A percentile compares a stretch with the other conserved stretches of the same genome.
These are phyloP conservation scores for Penicillium psychrofluorescens DNA, from an alignment of 495 filamentous ascomycete genomes.

Conservation along the genomic window DNA sequence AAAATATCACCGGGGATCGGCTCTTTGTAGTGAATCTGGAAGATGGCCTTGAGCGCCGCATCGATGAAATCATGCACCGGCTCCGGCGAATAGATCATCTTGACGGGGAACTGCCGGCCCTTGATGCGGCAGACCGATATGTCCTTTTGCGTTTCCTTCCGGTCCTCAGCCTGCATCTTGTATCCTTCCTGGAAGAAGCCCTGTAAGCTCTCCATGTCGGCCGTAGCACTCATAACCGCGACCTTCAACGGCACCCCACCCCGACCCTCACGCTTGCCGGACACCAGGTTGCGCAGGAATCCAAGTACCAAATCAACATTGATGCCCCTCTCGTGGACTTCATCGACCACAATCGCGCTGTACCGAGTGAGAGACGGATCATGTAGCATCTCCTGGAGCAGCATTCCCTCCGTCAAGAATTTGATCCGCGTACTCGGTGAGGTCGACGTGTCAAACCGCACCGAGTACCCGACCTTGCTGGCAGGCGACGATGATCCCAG, in stretches of 20 bases:
- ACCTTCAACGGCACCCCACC: slow-evolving; percentile 75
- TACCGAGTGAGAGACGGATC: slow-evolving; percentile 81
- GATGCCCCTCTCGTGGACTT: slow-evolving; percentile 95
- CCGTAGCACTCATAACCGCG: slow-evolving; percentile 94
- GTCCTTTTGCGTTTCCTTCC: slow-evolving; percentile 12
- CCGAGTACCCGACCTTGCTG: slow-evolving; percentile 83
- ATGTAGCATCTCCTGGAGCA: slow-evolving; percentile 86
- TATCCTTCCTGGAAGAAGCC: slow-evolving; percentile 60
- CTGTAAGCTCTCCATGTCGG: slow-evolving; percentile 70
- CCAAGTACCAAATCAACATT: slow-evolving; percentile 89
- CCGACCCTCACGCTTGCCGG: slow-evolving; percentile 47
- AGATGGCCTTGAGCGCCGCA: slow-evolving; percentile 71
- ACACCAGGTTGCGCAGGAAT: slow-evolving; percentile 70
- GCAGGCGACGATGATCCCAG: slow-evolving; percentile 56
- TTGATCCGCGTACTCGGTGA: slow-evolving; percentile 74
- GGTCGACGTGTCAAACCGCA: slow-evolving; percentile 83
- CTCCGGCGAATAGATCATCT: slow-evolving; percentile 65
- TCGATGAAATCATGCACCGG: slow-evolving; percentile 82
- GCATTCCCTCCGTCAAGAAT: slow-evolving; percentile 93
- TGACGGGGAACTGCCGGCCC: slow-evolving; percentile 83
- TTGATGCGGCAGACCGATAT: slow-evolving; percentile 65
- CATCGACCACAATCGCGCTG: slow-evolving; percentile 86
- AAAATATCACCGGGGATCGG: slow-evolving; percentile 89
- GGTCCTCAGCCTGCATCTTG: slow-evolving; percentile 6
- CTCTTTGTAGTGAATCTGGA: slow-evolving; percentile 81